Base-by-base conservation (phyloP, 2,329 filamentous ascomycete species). In the Xylariaceae sp. region DNA sequence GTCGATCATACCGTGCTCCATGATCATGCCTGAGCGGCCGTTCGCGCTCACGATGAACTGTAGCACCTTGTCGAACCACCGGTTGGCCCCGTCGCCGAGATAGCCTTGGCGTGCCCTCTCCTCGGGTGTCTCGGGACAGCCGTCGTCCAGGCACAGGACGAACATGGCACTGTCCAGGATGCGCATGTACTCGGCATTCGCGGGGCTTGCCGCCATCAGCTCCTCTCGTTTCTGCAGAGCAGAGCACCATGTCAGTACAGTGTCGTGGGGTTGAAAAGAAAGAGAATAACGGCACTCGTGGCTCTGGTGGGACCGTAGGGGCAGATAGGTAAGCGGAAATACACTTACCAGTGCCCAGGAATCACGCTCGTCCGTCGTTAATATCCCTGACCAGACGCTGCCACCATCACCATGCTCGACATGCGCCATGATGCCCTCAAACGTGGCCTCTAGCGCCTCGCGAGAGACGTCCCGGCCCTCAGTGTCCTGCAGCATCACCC, bases 11-110 rank as follows among this genome's bases (percentile, higher is more conserved):
- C 28, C 30, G 18, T 42, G 39, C 29, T 42, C 39, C 3, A 14
- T 17, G n/a, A 42, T 33, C 14, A 25, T 24, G 10, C 32, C 39
- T 7, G 39, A 42, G 3, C 33, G 39, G 10, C 39, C 39, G 18
- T 42, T 42, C 12, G 32, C 32, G 13, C 29, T 33, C 23, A 42
- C 36, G 18, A 30, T 31, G 31, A 42, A 36, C 24, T 42, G 39
- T 11, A 39, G 12, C 5, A 23, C 19, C 18, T 42, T 42, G 13
- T 42, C 39, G 14, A 37, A 34, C 39, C 39, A 42, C 3, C 39
- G 39, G 15, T 42, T 42, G 5, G 22, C 23, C 3, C 33, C 37
- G 5, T 37, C 23, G 29, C 39, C 39, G 13, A 39, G 25, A 15
- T 21, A 31, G 3, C 33, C 31, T 14, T 37, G 23, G 2, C 27